These are phyloP conservation scores for Dittrichia graveolens DNA, from an alignment of 129 eudicot species.

Conservation along the genomic window DNA sequence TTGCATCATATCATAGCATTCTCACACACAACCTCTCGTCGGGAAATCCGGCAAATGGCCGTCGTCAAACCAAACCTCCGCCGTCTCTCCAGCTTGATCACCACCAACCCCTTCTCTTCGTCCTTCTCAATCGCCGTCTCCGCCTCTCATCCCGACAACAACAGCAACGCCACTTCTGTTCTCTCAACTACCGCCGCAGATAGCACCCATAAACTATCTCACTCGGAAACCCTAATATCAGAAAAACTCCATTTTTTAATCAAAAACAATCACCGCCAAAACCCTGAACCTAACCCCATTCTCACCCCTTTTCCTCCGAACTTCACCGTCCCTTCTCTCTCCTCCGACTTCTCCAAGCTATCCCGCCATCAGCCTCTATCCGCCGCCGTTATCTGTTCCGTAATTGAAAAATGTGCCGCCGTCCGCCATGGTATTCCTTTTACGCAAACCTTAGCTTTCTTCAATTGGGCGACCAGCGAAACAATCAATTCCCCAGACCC, in stretches of 20 bases:
- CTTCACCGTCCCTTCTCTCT: constrained; percentile 66
- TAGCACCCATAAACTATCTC: constrained; percentile 32
- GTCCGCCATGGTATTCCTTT: constrained; percentile 86
- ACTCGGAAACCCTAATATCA: constrained; percentile 44
- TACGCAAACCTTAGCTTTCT: constrained; percentile 69
- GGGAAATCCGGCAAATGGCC: constrained; percentile 51
- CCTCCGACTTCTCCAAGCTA: constrained; percentile 49
- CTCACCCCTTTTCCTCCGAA: constrained; percentile 31
- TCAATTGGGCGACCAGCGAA: constrained; percentile 63
- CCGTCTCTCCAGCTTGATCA: constrained; percentile 33
- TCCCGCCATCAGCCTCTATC: constrained; percentile 44
- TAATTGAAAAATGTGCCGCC: constrained; percentile 54
- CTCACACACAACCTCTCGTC: background rate
- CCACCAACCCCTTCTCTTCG: constrained; percentile 31
- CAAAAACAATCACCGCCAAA: constrained; percentile 72
- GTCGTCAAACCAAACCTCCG: constrained; percentile 36
- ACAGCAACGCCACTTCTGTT: background rate
- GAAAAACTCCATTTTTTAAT: constrained; percentile 58
- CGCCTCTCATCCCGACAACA: constrained; percentile 30
- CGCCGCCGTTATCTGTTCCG: constrained; percentile 44
- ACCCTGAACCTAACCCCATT: constrained; percentile 54
- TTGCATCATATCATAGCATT: too few species aligned
- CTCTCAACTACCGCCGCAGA: background rate
- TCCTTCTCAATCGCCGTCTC: constrained; percentile 16
- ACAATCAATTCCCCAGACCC: constrained; percentile 23